Evolutionary conservation across 192 early-diverging fungal genomes (phyloP).

Genomic region (Cetraspora pellucida): DNA sequence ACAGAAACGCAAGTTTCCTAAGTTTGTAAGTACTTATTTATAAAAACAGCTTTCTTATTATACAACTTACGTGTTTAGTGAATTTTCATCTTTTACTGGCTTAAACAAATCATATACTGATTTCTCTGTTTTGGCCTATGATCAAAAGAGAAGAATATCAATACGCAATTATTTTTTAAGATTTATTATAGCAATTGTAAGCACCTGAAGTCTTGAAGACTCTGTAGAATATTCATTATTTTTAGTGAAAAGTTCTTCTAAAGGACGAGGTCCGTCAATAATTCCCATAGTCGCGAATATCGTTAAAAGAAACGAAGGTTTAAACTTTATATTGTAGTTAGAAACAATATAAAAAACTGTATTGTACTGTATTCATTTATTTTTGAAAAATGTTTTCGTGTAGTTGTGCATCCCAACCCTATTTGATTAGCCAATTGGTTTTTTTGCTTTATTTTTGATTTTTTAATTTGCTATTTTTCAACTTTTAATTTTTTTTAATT

Average conservation of each 20-base stretch:
- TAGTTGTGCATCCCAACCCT: no score
- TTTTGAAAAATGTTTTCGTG: no score
- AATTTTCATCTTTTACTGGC: background rate
- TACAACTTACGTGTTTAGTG: constrained; percentile 14
- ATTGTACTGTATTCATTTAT: no score
- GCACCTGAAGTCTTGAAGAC: constrained; percentile 19
- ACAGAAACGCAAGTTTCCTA: background rate
- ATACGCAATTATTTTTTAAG: background rate
- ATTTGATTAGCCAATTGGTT: no score
- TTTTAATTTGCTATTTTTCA: no score
- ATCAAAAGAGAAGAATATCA: constrained; percentile 8
- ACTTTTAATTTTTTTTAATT: no score
- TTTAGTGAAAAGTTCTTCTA: constrained; percentile 15
- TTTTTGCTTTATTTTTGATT: no score
- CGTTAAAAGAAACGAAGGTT: background rate
- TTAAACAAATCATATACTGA: constrained; percentile 29
- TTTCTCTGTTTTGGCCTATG: constrained; percentile 35
- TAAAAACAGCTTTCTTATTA: background rate
- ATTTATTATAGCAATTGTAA: background rate
- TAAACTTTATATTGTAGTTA: no score
- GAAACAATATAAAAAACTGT: no score
- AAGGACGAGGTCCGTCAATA: background rate
- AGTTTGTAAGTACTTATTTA: background rate
- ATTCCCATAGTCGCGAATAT: constrained; percentile 25
- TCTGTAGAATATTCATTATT: constrained; percentile 9